These are phyloP conservation scores for Chiua virens DNA, from an alignment of 768 basidiomycete genomes.

Conservation along the genomic window DNA sequence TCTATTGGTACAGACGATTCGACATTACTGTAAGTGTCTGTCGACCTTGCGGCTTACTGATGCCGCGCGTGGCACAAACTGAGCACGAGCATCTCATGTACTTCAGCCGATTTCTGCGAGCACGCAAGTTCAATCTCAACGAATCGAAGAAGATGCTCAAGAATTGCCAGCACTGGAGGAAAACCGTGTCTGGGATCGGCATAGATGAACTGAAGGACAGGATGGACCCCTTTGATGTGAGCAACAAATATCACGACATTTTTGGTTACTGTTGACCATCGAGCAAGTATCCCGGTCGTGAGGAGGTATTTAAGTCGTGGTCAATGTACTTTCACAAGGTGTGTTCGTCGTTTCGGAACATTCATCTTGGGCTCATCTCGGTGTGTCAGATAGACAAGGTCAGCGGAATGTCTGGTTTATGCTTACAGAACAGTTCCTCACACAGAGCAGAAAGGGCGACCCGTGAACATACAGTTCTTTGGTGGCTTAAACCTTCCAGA, in stretches of 20 bases:
- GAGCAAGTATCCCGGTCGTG: constrained; percentile 65
- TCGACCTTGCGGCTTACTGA: not conserved
- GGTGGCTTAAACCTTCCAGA: constrained; percentile 58
- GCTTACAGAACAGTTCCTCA: not conserved
- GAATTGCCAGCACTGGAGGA: constrained; percentile 69
- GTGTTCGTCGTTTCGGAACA: constrained; percentile 9
- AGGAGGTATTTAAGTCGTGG: constrained; percentile 72
- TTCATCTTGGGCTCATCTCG: not conserved
- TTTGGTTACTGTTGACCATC: not conserved
- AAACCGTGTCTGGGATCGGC: constrained; percentile 60
- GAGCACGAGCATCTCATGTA: not conserved
- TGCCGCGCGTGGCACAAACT: not conserved
- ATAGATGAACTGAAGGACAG: constrained; percentile 61
- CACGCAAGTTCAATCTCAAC: constrained; percentile 60
- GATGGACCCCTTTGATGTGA: constrained; percentile 71
- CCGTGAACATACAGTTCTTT: constrained; percentile 66
- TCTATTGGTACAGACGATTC: constrained; percentile 59
- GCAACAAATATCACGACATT: constrained; percentile 23
- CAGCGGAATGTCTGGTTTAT: constrained; percentile 3
- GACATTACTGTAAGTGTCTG: constrained; percentile 54
- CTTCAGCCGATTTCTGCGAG: constrained; percentile 71
- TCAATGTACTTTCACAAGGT: constrained; percentile 81
- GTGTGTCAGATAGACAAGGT: constrained; percentile 65
- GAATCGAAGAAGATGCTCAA: constrained; percentile 64
- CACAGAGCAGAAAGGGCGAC: constrained; percentile 58